Base-by-base conservation (phyloP, 2,329 filamentous ascomycete genomes). In the Arthrobotrys pseudoclavata region DNA sequence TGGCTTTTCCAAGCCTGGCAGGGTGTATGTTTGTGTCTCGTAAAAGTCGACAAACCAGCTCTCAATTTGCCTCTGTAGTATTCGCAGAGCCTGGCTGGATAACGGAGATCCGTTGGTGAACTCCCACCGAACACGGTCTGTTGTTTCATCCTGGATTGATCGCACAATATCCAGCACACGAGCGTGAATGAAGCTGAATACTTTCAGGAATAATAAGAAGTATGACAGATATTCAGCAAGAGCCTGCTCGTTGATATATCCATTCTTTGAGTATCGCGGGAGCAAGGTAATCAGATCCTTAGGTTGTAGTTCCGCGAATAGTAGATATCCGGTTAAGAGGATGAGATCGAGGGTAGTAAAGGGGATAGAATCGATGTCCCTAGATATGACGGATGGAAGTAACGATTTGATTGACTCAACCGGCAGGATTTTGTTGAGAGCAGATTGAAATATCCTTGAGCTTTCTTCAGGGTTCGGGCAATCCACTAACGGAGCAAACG, bases 191-290 rank as follows among this genome's bases (percentile, higher is more conserved):
- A 69, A 15, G 29, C 78, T 74, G 34, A 74, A 79, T 37, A 80
- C 52, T 6, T 64, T 50, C 22, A 81, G 22, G 37, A 80, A 81
- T 34, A 81, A 60, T 1, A 57, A 48, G 9, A 81, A 9, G 52
- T 80, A 81, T 47, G 78, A 79, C 13, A 81, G 77, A 50, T 80
- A 80, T 45, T 81, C 80, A 9, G 57, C 50, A 6, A 80, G 40
- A n/a, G 64, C 64, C 20, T 66, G 60, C 62, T 79, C 34, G 42
- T 42, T 62, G 12, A 66, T 57, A 29, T 60, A 64, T 15, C 61
- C 62, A 48, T 55, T 18, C 48, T 57, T 47, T 42, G 69, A 50
- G 79, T 66, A 26, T 31, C 45, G 69, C 2, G 74, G 67, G 15
- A 64, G 55, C 29, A 80, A 53, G 12, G 24, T 40, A 9, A 68